A percentile compares a stretch with the other conserved stretches of the same genome.
Conservation (phyloP, 1,139 yeast genomes). For the Magnusiomyces fungicola region DNA sequence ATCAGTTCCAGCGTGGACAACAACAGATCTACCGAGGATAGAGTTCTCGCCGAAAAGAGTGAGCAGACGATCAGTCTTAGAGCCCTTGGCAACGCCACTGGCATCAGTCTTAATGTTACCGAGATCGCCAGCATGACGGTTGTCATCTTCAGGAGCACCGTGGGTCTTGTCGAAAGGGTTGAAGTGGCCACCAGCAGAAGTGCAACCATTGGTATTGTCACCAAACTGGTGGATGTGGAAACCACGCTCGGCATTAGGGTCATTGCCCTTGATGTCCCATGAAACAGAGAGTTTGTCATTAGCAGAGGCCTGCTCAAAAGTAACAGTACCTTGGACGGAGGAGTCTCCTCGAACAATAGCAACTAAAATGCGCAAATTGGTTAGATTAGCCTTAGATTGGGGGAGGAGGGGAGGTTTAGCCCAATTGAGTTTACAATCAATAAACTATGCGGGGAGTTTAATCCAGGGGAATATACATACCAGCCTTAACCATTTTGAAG, state of each 20-base stretch:
- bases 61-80: constrained; percentile 67
- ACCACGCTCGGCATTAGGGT: constrained; percentile 82
- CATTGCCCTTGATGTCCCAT: constrained; percentile 84
- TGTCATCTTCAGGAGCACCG: constrained; percentile 88
- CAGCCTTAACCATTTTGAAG: constrained; percentile 8
- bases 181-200: constrained; percentile 98
- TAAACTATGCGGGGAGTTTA: no score
- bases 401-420: no score
- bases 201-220: constrained; percentile 98
- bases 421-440: no score
- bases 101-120: constrained; percentile 90
- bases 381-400: no score
- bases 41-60: constrained; percentile 81
- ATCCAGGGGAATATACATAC: constrained; percentile 2
- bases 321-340: constrained; percentile 76
- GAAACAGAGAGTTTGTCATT: constrained; percentile 74
- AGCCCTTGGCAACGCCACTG: constrained; percentile 82
- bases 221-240: constrained; percentile 98
- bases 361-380: no score
- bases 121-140: constrained; percentile 94
- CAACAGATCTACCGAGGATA: constrained; percentile 91
- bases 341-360: constrained; percentile 96
- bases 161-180: constrained; percentile 88
- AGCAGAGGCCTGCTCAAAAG: constrained; percentile 76
- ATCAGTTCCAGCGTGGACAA: constrained; percentile 89